Evolutionary conservation across 441 rosid species (phyloP).

Genomic region (Populus hybrid): DNA sequence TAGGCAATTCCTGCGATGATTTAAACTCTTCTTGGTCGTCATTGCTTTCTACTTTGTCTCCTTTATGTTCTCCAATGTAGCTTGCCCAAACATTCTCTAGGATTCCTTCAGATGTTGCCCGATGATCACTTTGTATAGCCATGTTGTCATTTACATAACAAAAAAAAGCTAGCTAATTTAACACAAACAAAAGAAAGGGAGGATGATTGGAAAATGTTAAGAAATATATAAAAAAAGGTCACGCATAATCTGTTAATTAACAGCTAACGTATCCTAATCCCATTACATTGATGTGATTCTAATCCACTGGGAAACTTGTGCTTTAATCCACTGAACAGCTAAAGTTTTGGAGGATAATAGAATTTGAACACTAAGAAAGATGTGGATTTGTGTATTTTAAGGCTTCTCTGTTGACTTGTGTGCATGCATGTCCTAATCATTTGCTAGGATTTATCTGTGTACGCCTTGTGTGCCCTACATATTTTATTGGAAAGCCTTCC

Average conservation of each 20-base stretch:
- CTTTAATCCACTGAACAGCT: conserved; percentile 38
- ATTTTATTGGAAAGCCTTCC: conserved; percentile 17
- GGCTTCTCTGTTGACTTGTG: conserved; percentile 34
- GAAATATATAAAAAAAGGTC: conserved; percentile 13
- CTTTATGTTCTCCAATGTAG: conserved; percentile 42
- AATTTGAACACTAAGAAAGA: conserved; percentile 26
- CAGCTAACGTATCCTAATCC: conserved; percentile 28
- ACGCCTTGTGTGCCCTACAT: too few species aligned
- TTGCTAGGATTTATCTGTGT: conserved; percentile 4
- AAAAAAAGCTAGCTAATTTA: background rate
- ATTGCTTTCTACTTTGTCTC: conserved; percentile 2
- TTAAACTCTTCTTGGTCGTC: conserved; percentile 13
- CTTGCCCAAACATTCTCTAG: conserved; percentile 73
- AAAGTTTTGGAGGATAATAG: conserved; percentile 38
- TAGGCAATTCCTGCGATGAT: conserved; percentile 52
- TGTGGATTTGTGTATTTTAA: conserved; percentile 26
- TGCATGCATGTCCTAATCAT: conserved; percentile 27
- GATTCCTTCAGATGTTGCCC: conserved; percentile 28
- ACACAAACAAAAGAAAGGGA: conserved; percentile 1
- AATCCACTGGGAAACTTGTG: conserved; percentile 50
- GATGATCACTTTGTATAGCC: conserved; percentile 34
- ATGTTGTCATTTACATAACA: conserved; percentile 12
- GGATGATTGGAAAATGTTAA: background rate
- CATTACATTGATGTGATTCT: conserved; percentile 22
- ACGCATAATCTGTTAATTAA: conserved; percentile 21